These are phyloP conservation scores for Hyphopichia wangnamkhiaoensis DNA, from an alignment of 1,139 yeast species.

Conservation along the genomic window DNA sequence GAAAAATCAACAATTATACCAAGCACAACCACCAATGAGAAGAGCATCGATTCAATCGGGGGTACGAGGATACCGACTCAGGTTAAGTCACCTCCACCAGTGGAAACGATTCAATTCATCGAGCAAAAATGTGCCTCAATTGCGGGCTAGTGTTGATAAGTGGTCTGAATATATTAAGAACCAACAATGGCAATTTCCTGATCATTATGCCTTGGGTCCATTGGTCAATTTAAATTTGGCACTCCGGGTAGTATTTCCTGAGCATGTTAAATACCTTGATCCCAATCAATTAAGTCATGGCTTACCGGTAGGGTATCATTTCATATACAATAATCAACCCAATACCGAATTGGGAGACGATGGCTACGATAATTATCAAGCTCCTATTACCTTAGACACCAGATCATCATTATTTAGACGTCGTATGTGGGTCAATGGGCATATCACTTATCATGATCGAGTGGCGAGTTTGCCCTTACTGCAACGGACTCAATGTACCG, in stretches of 20 bases:
- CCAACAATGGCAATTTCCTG: slow-evolving; percentile 14
- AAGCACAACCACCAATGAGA: not conserved
- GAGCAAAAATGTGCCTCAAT: not conserved
- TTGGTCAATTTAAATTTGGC: not conserved
- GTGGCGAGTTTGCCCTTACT: slow-evolving; percentile 37
- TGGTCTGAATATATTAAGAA: slow-evolving; percentile 6
- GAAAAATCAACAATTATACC: no score
- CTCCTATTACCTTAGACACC: slow-evolving; percentile 45
- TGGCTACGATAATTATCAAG: slow-evolving; percentile 82
- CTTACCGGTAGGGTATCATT: slow-evolving; percentile 60
- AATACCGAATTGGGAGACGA: slow-evolving; percentile 59
- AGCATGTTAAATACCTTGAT: not conserved
- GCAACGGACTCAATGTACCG: slow-evolving; percentile 42
- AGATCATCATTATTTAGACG: slow-evolving; percentile 44
- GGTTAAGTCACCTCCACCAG: no score
- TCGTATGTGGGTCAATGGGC: slow-evolving; percentile 84
- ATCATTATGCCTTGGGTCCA: slow-evolving; percentile 10
- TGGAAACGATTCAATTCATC: not conserved
- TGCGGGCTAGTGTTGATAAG: slow-evolving; percentile 2
- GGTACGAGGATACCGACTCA: not conserved
- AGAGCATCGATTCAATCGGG: no score
- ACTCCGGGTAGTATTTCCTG: slow-evolving; percentile 1
- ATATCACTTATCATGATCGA: slow-evolving; percentile 39
- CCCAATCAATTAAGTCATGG: not conserved
- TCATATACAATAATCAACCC: slow-evolving; percentile 57